Evolutionary conservation across 129 eudicot species (phyloP).

Genomic region (Saussurea involucrata): DNA sequence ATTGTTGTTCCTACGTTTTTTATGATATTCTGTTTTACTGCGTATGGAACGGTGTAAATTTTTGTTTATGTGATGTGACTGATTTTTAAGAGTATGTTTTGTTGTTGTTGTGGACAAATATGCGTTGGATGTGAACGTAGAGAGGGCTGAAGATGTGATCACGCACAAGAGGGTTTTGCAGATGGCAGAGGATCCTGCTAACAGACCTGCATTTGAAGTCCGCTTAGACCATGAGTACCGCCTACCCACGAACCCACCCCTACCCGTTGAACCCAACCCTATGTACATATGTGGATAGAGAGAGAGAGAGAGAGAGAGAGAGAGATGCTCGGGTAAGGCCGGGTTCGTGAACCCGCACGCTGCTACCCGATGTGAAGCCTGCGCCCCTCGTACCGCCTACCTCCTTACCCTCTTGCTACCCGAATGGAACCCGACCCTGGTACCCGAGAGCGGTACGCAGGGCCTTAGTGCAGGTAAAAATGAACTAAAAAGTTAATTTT

Average conservation of each 20-base stretch:
- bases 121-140: conserved; percentile 81
- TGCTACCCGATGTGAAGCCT: no score
- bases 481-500: background rate
- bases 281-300: no score
- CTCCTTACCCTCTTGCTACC: no score
- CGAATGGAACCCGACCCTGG: no score
- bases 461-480: conserved; percentile 67
- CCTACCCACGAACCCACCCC: no score
- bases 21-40: background rate
- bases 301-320: no score
- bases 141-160: conserved; percentile 81
- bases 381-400: no score
- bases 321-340: no score
- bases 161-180: conserved; percentile 65
- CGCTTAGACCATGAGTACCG: no score
- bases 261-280: no score
- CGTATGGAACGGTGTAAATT: background rate
- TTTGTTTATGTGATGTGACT: background rate
- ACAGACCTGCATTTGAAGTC: conserved; percentile 61
- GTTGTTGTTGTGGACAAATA: conserved; percentile 37
- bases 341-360: no score
- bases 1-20: background rate
- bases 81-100: background rate
- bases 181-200: conserved; percentile 59
- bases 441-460: no score